Percentiles rank a stretch among this genome's conserved stretches.
These are phyloP conservation scores for Arabidopsis hybrid DNA, from an alignment of 441 rosid genomes.

Conservation along the genomic window DNA sequence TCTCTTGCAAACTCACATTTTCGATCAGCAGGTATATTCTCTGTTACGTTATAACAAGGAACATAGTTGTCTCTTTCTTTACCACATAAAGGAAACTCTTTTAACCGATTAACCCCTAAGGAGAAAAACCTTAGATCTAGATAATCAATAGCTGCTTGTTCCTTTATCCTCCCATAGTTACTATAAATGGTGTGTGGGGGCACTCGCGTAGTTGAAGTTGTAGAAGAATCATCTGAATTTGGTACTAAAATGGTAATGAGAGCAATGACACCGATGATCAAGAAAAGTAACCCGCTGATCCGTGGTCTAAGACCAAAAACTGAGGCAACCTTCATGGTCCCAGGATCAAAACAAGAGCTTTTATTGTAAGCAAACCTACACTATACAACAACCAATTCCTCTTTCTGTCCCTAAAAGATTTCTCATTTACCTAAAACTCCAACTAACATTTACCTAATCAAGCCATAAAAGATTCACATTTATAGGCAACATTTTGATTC, in stretches of 20 bases:
- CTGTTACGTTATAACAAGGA: constrained; percentile 83
- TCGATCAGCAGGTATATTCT: constrained; percentile 69
- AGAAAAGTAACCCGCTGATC: constrained; percentile 66
- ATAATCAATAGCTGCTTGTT: constrained; percentile 80
- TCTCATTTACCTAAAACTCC: background rate
- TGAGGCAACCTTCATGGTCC: constrained; percentile 56
- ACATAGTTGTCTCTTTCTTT: constrained; percentile 83
- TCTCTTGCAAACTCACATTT: constrained; percentile 65
- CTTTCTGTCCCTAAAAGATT: background rate
- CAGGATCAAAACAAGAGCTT: constrained; percentile 52
- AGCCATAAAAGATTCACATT: constrained; percentile 24
- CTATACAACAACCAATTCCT: background rate
- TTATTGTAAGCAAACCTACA: constrained; percentile 13
- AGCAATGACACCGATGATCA: constrained; percentile 67
- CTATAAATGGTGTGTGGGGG: constrained; percentile 54
- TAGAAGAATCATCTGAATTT: constrained; percentile 57
- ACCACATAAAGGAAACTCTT: constrained; percentile 70
- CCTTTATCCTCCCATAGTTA: constrained; percentile 80
- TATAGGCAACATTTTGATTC: background rate
- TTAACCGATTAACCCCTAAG: constrained; percentile 53
- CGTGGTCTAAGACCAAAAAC: constrained; percentile 75
- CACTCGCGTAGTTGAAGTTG: constrained; percentile 34
- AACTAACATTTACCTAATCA: constrained; percentile 2
- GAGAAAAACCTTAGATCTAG: constrained; percentile 70
- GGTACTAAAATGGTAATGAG: constrained; percentile 70